A percentile compares a stretch with the other conserved stretches of the same genome.
Evolutionary conservation across 2,329 filamentous ascomycete species (phyloP).

Genomic region (Lojkania enalia): DNA sequence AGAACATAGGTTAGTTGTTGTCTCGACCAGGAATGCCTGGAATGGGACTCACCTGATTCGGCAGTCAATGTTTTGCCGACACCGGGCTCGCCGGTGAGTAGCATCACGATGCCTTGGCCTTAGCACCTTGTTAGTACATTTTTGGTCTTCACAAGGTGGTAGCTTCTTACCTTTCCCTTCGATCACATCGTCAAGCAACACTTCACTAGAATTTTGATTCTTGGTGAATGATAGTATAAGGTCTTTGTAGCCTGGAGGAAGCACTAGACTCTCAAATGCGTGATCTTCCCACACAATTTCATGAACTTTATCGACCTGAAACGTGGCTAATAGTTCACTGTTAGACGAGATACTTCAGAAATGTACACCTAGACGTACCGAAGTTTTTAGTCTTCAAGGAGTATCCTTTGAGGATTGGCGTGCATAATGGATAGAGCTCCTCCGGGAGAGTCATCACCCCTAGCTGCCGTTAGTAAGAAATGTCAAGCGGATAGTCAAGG

Average conservation of each 20-base stretch:
- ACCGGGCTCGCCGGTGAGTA: constrained; percentile 25
- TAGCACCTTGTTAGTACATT: background rate
- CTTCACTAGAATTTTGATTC: constrained; percentile 21
- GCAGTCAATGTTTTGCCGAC: constrained; percentile 34
- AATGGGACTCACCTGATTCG: constrained; percentile 19
- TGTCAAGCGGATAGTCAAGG: too few relatives aligned
- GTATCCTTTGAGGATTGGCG: constrained; percentile 34
- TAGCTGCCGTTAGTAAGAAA: constrained; percentile 6
- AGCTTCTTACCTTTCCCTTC: constrained; percentile 31
- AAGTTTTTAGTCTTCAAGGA: constrained; percentile 39
- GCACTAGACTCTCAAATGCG: constrained; percentile 34
- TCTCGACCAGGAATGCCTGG: background rate
- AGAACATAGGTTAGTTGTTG: background rate
- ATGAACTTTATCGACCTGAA: constrained; percentile 27
- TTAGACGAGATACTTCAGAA: constrained; percentile 3
- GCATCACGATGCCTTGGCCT: constrained; percentile 27
- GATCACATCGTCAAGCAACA: constrained; percentile 34
- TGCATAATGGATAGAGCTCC: constrained; percentile 25
- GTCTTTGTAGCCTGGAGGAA: constrained; percentile 32
- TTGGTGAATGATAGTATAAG: constrained; percentile 32
- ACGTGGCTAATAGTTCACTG: constrained; percentile 17
- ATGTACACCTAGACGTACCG: constrained; percentile 19
- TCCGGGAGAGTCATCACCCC: constrained; percentile 17
- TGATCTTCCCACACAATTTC: constrained; percentile 35
- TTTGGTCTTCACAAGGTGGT: background rate